Percentiles rank a stretch among this genome's conserved stretches.
Conservation (phyloP, 768 basidiomycete species). For the Phylloporus sp. region DNA sequence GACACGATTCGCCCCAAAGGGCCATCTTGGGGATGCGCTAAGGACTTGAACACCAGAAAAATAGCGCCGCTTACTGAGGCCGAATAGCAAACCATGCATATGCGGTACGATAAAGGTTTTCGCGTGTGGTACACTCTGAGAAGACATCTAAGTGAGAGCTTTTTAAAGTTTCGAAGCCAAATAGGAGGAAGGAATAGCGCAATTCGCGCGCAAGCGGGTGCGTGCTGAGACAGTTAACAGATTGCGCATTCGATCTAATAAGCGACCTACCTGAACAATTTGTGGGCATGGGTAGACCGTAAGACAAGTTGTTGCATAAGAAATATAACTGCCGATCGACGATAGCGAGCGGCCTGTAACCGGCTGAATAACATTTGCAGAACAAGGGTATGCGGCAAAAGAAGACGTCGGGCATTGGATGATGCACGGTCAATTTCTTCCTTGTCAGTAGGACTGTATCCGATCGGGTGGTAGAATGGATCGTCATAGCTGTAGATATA, state of each 20-base stretch:
- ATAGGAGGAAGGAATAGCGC: constrained; percentile 85
- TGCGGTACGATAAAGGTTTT: constrained; percentile 72
- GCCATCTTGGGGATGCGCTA: constrained; percentile 62
- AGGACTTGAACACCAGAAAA: neutral
- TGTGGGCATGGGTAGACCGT: constrained; percentile 69
- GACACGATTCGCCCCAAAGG: constrained; percentile 89
- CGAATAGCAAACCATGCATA: constrained; percentile 91
- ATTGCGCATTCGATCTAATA: neutral
- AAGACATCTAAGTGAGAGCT: constrained; percentile 82
- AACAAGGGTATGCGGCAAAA: constrained; percentile 80
- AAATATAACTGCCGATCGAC: constrained; percentile 77
- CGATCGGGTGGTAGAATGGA: constrained; percentile 82
- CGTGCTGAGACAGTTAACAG: constrained; percentile 48
- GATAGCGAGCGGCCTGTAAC: constrained; percentile 90
- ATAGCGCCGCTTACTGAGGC: constrained; percentile 69
- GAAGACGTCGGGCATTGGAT: constrained; percentile 64
- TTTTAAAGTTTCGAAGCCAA: constrained; percentile 89
- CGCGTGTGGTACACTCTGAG: constrained; percentile 73
- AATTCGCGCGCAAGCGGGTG: constrained; percentile 90
- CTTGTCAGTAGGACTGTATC: constrained; percentile 89
- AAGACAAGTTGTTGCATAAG: constrained; percentile 82
- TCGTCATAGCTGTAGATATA: constrained; percentile 65
- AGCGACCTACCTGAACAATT: constrained; percentile 63
- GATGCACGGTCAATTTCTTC: constrained; percentile 72
- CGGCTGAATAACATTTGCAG: constrained; percentile 88